Evolutionary conservation across 495 filamentous ascomycete genomes (phyloP), one percentile per base, ranked within the genome.

Genomic region (Aspergillus diversus): DNA sequence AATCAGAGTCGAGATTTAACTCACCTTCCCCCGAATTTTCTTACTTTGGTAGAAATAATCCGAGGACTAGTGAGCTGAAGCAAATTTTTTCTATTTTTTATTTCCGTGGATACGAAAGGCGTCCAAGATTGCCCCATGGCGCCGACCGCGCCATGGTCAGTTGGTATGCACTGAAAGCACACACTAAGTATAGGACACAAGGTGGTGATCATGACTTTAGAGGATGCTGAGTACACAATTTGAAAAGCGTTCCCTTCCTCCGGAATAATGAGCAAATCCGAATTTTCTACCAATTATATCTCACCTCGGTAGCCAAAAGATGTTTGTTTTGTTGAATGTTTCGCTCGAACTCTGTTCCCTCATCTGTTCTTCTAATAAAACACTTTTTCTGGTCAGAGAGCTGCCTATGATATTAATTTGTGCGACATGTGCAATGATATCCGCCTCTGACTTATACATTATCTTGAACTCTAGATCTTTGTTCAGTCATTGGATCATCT

Each of bases 41-140:
- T 27, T 27, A 27, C 21, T 27, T 2, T 27, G 21, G 21, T 27
- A 27, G 21, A 27, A 27, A 27, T 27, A 27, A 27, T 27, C 21
- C 21, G 21, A 27, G 11, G 39, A 43, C 11, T 43, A 43, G n/a
- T 8, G 7, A n/a, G n/a, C 39, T 8, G 39, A 11, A 43, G 39
- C 9, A 43, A 43, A 43, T 9, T 43, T 27, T 27, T 27, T 27
- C 21, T 7, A n/a, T 12, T n/a, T n/a, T 12, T 43, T 9, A 12
- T 50, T 50, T 50, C 47, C 47, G 47, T 50, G 47, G 47, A 21
- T 27, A 31, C 47, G 27, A 50, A 50, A 50, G 11, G 47, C 27
- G 47, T 50, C 47, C 47, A 17, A 50, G 27, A 27, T 27, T 27
- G 6, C 16, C 47, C 47, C n/a, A 50, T 50, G n/a, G n/a, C 11